Base-by-base conservation (phyloP, 306 rosid genomes). In the Begonia loranthoides region DNA sequence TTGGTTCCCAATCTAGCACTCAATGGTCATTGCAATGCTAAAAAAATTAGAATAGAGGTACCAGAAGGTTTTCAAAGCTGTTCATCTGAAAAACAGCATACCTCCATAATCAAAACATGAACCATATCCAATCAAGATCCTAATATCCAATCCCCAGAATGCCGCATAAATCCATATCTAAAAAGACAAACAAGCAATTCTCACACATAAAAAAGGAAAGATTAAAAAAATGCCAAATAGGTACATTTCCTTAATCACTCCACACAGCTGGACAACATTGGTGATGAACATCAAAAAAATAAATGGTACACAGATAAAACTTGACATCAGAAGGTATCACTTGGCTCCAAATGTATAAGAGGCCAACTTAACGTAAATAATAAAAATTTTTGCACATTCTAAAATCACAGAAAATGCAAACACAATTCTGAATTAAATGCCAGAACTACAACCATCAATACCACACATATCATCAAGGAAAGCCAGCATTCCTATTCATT, bases 101-200 rank as follows among this genome's bases (percentile, higher is more conserved):
- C 99, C 99, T 90, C 95, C 73, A 80, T 79, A 78, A 75, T 83
- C 80, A 79, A 82, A 73, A 80, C 86, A 61, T 80, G 95, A 79
- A 83, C 81, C 90, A 82, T 72, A 83, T 86, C 89, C 93, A 84
- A 78, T 82, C 99, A 92, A 76, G 94, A 72, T 84, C 94, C 99
- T 86, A 92, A 86, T 68, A 72, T 90, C 95, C 92, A 90, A 77
- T 73, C 72, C 87, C 96, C 92, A 83, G 88, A 68, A 78, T 57
- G 99, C 99, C 60, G 79, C 99, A 78, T 69, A 75, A 70, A 80
- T 83, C 95, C 99, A 73, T 78, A 82, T 94, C 80, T 85, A 70
- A 75, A 79, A 74, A 57, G 45, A 78, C 73, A 84, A 69, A 76
- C 54, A 69, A 76, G 82, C 72, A 76, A 73, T 70, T 76, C 80